A percentile compares a stretch with the other conserved stretches of the same genome.
phyloP scores from a whole-genome alignment of 306 rosid genomes.

The Elaeagnus macrophylla region DNA sequence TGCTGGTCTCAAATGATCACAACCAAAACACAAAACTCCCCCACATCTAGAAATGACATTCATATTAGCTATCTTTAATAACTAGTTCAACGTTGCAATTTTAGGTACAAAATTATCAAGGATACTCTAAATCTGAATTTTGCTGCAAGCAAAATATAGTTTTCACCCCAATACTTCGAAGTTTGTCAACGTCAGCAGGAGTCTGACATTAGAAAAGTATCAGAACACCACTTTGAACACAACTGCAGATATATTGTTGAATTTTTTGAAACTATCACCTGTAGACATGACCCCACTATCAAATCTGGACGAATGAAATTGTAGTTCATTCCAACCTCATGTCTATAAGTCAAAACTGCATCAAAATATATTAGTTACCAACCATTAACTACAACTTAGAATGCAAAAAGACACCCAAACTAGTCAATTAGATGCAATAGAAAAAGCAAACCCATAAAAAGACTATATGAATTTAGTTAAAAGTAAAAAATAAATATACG shows the following conservation, averaged over 20 bases:
- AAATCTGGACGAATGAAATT: conserved; percentile 77
- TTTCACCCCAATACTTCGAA: conserved; percentile 79
- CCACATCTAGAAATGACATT: too few species aligned
- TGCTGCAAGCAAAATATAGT: conserved; percentile 91
- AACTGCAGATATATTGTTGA: conserved; percentile 1
- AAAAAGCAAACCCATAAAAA: too few species aligned
- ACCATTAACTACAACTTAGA: conserved; percentile 6
- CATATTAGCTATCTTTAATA: too few species aligned
- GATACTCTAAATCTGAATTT: conserved; percentile 90
- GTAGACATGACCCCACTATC: conserved; percentile 94
- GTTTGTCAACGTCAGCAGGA: conserved; percentile 82
- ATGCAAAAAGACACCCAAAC: conserved; percentile 8
- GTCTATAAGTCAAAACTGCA: conserved; percentile 89
- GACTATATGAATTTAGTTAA: too few species aligned
- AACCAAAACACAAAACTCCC: too few species aligned
- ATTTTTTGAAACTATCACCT: conserved; percentile 40
- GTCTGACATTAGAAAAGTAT: conserved; percentile 40
- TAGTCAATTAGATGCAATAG: not conserved
- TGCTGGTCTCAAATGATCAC: conserved; percentile 10
- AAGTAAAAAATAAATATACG: too few species aligned
- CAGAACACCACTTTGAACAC: conserved; percentile 17
- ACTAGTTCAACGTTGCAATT: conserved; percentile 14
- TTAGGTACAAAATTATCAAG: conserved; percentile 20
- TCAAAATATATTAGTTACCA: conserved; percentile 21
- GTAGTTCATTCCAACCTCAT: conserved; percentile 89